These are phyloP conservation scores for Monosporascus sp. DNA, from an alignment of 2,329 filamentous ascomycete species.

Conservation along the genomic window DNA sequence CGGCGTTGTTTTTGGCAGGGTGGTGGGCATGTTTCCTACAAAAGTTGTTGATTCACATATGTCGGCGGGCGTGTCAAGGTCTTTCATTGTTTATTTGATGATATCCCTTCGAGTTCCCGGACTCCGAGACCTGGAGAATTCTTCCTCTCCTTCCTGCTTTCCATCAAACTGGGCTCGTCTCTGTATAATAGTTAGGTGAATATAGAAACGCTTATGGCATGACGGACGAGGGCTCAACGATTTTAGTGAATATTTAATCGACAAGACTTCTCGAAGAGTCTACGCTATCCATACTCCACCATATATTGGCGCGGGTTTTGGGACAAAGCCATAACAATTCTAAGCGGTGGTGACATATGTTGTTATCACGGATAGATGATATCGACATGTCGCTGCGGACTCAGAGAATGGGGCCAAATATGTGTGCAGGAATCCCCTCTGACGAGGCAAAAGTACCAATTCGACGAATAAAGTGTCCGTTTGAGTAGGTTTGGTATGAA, in stretches of 20 bases:
- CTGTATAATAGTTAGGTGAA: slow-evolving; percentile 23
- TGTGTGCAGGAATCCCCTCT: too few species aligned
- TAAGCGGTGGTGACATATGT: too few species aligned
- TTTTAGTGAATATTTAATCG: slow-evolving; percentile 17
- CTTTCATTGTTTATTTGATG: slow-evolving; percentile 20
- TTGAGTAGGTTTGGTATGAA: too few species aligned
- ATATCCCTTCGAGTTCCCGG: slow-evolving; percentile 18
- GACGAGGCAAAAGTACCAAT: too few species aligned
- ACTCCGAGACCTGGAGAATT: slow-evolving; percentile 8
- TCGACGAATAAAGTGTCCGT: too few species aligned
- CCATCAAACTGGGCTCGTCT: slow-evolving; percentile 7
- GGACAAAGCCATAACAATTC: too few species aligned
- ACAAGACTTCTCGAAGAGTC: background rate
- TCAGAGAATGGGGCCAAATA: too few species aligned
- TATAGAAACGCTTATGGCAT: slow-evolving; percentile 25
- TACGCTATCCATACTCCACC: too few species aligned
- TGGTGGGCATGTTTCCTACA: slow-evolving; percentile 9
- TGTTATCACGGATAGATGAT: too few species aligned
- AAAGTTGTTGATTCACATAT: slow-evolving; percentile 7
- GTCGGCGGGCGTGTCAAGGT: slow-evolving; percentile 7
- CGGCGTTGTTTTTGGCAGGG: background rate
- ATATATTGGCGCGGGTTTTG: too few species aligned
- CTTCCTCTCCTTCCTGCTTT: slow-evolving; percentile 7
- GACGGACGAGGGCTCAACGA: slow-evolving; percentile 14
- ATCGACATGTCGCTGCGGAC: too few species aligned